These are phyloP conservation scores for Sabuloglossum arenarium DNA, from an alignment of 495 filamentous ascomycete genomes.

Conservation along the genomic window DNA sequence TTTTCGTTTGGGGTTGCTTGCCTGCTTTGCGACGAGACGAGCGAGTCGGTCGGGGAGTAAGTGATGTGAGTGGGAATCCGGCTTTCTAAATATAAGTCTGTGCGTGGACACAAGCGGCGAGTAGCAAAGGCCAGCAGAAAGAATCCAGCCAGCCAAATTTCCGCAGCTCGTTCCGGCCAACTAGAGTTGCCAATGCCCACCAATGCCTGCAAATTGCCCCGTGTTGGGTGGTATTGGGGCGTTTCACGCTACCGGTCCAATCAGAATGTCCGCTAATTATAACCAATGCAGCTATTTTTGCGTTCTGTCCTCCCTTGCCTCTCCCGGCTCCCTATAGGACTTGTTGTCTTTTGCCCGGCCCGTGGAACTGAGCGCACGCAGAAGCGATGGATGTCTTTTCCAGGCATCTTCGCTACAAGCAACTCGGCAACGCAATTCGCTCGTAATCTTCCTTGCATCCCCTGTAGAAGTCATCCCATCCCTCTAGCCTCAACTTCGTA, in stretches of 20 bases:
- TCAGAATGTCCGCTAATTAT: background rate
- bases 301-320: background rate
- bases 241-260: background rate
- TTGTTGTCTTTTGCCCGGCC: background rate
- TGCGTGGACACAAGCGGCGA: background rate
- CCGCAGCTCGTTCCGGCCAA: background rate
- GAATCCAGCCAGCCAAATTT: background rate
- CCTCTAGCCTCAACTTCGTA: background rate
- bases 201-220: background rate
- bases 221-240: background rate
- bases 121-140: background rate
- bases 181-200: background rate
- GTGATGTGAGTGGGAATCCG: background rate
- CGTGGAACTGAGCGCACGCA: background rate
- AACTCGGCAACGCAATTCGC: background rate
- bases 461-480: background rate
- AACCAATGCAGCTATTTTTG: background rate
- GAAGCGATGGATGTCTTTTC: background rate
- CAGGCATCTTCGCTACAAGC: background rate
- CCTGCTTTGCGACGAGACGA: background rate
- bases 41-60: background rate
- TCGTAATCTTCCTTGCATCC: background rate
- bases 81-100: conserved; percentile 1
- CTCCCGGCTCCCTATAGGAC: background rate
- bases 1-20: background rate